Conservation (phyloP, 345 rosid genomes). For the Syzygium oleosum region DNA sequence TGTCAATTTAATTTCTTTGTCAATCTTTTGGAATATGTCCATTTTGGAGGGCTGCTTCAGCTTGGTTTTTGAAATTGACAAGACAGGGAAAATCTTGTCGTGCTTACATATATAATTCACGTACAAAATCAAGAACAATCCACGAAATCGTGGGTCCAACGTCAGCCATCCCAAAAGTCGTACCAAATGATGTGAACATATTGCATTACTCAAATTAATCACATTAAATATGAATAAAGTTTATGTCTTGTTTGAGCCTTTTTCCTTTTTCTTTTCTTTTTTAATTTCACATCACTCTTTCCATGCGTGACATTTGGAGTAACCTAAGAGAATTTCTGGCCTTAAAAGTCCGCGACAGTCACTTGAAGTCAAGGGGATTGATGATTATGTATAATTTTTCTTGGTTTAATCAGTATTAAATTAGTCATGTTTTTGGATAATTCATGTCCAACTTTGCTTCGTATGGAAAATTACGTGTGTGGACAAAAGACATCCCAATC, state of each 20-base stretch:
- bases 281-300: neutral
- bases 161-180: neutral
- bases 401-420: neutral
- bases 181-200: neutral
- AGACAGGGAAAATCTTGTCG: neutral
- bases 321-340: neutral
- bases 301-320: neutral
- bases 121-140: neutral
- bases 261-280: too few relatives aligned
- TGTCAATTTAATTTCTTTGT: neutral
- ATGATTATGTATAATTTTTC: neutral
- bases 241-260: neutral
- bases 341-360: neutral
- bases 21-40: neutral
- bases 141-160: neutral
- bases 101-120: neutral
- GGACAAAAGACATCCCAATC: neutral
- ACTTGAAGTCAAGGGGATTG: neutral
- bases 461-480: neutral
- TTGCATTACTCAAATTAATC: accelerated
- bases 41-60: neutral
- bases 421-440: neutral
- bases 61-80: neutral
- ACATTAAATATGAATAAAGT: neutral
- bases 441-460: neutral